Base-by-base conservation (phyloP, 2,329 filamentous ascomycete genomes). In the Ophiostoma populinum region DNA sequence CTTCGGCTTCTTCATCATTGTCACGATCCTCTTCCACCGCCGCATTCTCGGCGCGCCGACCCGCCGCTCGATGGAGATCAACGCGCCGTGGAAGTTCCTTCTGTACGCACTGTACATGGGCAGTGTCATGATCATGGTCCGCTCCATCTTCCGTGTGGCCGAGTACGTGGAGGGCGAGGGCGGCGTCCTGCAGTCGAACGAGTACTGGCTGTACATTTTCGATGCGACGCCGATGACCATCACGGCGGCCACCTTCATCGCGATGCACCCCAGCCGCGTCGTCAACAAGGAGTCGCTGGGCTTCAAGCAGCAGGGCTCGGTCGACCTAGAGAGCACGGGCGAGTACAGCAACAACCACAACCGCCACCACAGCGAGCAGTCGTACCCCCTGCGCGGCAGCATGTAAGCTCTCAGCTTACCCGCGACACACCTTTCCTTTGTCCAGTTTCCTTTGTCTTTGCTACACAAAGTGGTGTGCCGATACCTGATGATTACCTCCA, bases 1-100 rank as follows among this genome's bases (percentile, higher is more conserved):
- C 43, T 67, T 67, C 45, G 47, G 53, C 8, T 53, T 61, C 34
- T 67, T 67, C 48, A 26, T 37, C 11, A 18, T 35, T 24, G 31
- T 30, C 24, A 30, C 30, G 25, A 18, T 24, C 7, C 12, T 37
- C 7, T 39, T 40, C 22, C 37, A 42, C 34, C 5, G 21, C 26
- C 36, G 36, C 8, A 39, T 35, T 11, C 13, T 8, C 21, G 22
- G 17, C 5, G 8, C 32, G 7, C 39, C 39, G 6, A 40, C 32
- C 2, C 22, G 15, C 27, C 19, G 13, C 31, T 32, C 24, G 3
- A 4, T 13, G 16, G 13, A 12, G 11, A 11, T 34, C 11, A 16
- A 21, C 4, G 18, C 17, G 7, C 34, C 32, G 3, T 30, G 27
- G 40, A 24, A 21, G 11, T 15, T 18, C 12, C 30, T 36, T 7